A percentile compares a stretch with the other conserved stretches of the same genome.
Evolutionary conservation across 106 monocot species (phyloP).

Genomic region (Dendrobium chrysotoxum): DNA sequence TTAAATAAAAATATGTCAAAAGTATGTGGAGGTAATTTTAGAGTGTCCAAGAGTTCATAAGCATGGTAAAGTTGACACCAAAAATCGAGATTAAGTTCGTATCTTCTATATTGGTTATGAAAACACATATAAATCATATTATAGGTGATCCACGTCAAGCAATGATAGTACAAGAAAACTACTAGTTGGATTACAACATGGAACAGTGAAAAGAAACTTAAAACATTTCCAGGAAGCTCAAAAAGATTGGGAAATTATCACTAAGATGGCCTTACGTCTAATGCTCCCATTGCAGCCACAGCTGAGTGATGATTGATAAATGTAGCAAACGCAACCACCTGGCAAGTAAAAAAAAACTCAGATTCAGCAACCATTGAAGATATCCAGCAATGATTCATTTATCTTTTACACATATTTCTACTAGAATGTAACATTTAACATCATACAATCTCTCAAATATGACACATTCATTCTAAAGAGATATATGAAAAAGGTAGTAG

Average conservation of each 20-base stretch:
- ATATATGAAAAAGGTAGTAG: background rate
- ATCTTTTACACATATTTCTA: background rate
- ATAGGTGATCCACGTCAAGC: background rate
- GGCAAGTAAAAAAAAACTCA: background rate
- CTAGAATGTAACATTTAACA: background rate
- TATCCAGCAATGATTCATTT: background rate
- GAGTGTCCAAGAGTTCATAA: background rate
- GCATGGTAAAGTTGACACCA: no score
- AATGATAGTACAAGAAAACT: background rate
- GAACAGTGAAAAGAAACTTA: background rate
- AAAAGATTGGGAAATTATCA: background rate
- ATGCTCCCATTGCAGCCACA: conserved; percentile 48
- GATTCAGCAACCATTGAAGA: background rate
- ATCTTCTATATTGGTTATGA: background rate
- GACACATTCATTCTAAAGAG: background rate
- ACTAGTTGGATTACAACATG: background rate
- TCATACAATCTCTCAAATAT: background rate
- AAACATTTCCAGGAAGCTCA: background rate
- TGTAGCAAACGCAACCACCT: conserved; percentile 85
- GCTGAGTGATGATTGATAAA: conserved; percentile 73
- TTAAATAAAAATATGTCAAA: background rate
- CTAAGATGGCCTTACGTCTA: conserved; percentile 53
- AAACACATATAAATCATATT: background rate
- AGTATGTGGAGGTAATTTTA: background rate
- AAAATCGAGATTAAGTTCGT: no score